Base-by-base conservation (phyloP, 352 stramenopile species). In the Aphanomyces euteiches region DNA sequence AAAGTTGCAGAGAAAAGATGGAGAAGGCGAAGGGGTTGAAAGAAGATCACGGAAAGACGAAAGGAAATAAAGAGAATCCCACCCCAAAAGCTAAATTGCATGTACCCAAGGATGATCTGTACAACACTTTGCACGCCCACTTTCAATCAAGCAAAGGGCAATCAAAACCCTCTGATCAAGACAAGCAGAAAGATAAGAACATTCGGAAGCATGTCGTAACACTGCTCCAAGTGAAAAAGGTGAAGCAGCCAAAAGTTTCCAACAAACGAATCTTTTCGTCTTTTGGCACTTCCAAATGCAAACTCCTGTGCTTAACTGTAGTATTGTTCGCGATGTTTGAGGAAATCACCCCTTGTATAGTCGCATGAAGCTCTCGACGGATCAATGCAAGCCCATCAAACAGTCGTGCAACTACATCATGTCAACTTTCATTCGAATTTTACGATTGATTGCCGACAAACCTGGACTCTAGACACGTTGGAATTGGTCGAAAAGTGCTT, bases 401-500 rank as follows among this genome's bases (percentile, higher is more conserved):
- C 34, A 4, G 37, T 66, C 15, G 57, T n/a, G 8, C 57, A 66
- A 21, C 37, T 66, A 7, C 57, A 66, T 41, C 40, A 66, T 36
- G 57, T 66, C 4, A 66, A 66, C 57, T 66, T 66, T 50, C 57
- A 53, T 4, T 47, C 57, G 13, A 66, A 66, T 21, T 66, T 53
- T 50, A 66, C 57, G 28, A 66, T 66, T 34, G 57, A 66, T 12
- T 48, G 36, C 39, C 57, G 57, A 13, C 48, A 48, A 60, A 71
- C 43, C 53, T 72, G n/a, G 69, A 40, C 12, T 60, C 43, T 48
- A 41, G 60, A 58, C 39, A 56, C 36, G 40, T 47, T 67, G n/a
- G 67, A 60, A 56, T 56, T 19, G 43, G 10, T 72, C 63, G 50
- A 53, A 85, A 83, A 83, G 70, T 90, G 57, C 17, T 74, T 90